These are phyloP conservation scores for Heterococcus sp. DNA, from an alignment of 108 stramenopile genomes.

Conservation along the genomic window DNA sequence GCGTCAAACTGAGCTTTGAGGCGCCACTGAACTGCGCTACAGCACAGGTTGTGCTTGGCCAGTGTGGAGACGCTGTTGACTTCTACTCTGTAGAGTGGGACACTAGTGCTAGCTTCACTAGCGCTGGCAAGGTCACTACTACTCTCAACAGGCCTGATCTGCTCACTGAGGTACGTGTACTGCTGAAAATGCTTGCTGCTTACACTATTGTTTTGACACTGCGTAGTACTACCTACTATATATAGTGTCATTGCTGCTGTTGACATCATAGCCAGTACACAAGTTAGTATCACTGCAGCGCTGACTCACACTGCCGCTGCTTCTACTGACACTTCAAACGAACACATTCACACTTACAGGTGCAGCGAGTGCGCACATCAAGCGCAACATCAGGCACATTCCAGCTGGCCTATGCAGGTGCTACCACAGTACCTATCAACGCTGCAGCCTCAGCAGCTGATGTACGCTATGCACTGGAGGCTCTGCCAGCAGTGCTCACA, in stretches of 20 bases:
- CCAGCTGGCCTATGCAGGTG: conserved; percentile 46
- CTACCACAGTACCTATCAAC: conserved; percentile 30
- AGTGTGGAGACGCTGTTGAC: conserved; percentile 61
- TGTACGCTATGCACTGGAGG: conserved; percentile 56
- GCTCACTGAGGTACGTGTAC: conserved; percentile 15
- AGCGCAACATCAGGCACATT: conserved; percentile 47
- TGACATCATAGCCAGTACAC: too few species aligned
- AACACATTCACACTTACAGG: too few species aligned
- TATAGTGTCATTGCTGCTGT: not conserved
- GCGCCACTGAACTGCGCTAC: conserved; percentile 61
- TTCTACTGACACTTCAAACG: too few species aligned
- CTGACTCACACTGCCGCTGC: too few species aligned
- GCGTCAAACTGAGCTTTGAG: conserved; percentile 57
- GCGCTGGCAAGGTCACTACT: conserved; percentile 5
- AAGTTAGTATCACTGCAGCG: too few species aligned
- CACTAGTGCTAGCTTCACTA: conserved; percentile 38
- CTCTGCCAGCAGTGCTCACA: conserved; percentile 50
- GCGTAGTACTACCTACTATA: not conserved
- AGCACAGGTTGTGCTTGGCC: conserved; percentile 52
- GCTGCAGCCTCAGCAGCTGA: conserved; percentile 48
- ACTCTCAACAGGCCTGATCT: conserved; percentile 5
- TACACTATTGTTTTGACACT: too few species aligned
- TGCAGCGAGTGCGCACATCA: conserved; percentile 4
- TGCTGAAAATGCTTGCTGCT: too few species aligned
- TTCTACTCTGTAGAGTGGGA: conserved; percentile 51